phyloP scores from a whole-genome alignment of 2,329 filamentous ascomycete species.

The Nemania sp. region DNA sequence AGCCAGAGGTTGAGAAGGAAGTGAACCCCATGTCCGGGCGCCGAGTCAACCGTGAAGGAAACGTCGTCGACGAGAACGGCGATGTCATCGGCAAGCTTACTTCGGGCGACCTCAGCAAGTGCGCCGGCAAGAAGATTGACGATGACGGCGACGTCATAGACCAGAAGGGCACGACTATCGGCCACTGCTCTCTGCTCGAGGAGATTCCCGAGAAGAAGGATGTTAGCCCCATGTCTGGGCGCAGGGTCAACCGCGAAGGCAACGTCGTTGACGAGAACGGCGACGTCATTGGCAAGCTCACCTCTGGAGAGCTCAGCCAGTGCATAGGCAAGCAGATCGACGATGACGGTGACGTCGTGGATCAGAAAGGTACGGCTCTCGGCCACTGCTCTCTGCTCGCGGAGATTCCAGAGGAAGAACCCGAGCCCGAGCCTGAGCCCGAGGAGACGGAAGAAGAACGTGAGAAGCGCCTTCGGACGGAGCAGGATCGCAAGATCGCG shows the following conservation, averaged over 20 bases:
- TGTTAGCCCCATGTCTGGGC: conserved; percentile 57
- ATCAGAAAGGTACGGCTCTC: conserved; percentile 67
- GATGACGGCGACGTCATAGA: conserved; percentile 74
- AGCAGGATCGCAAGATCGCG: conserved; percentile 76
- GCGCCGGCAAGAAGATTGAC: conserved; percentile 71
- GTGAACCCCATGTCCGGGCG: conserved; percentile 58
- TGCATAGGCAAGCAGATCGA: conserved; percentile 73
- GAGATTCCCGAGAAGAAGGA: conserved; percentile 45
- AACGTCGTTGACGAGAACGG: conserved; percentile 63
- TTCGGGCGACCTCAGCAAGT: conserved; percentile 67
- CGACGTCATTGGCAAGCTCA: conserved; percentile 67
- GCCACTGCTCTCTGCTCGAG: conserved; percentile 69
- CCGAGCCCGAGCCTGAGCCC: conserved; percentile 26
- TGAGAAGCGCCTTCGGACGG: conserved; percentile 58
- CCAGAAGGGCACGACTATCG: conserved; percentile 67
- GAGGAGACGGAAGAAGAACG: conserved; percentile 64
- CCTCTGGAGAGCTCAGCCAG: conserved; percentile 67
- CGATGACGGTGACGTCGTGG: conserved; percentile 71
- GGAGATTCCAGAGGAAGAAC: conserved; percentile 52
- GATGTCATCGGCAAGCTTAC: conserved; percentile 69
- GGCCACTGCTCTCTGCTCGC: conserved; percentile 71
- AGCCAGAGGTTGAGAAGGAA: conserved; percentile 57
- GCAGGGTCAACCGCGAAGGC: conserved; percentile 61
- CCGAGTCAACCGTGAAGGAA: conserved; percentile 62
- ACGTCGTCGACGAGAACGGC: conserved; percentile 62